Base-by-base conservation (phyloP, 768 basidiomycete species). In the Podaxis sp. region DNA sequence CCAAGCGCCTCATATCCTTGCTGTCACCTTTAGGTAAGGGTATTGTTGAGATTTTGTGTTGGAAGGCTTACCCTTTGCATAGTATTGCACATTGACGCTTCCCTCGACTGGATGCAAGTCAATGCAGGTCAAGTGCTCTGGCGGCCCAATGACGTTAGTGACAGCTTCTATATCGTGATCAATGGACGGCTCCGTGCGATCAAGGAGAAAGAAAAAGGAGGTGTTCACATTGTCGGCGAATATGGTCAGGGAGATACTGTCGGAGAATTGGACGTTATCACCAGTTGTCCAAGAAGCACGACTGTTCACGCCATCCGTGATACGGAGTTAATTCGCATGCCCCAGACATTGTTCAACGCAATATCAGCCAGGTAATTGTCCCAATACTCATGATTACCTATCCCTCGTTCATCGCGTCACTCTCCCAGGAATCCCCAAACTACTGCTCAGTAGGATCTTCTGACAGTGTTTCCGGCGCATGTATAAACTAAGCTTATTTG, bases 291-390 rank as follows among this genome's bases (percentile, higher is more conserved):
- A 2, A 85, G 97, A 61, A 84, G 90, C 59, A 96, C 88, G 53
- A 98, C 95, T 0, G 87, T 98, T 17, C 96, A 98, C 75, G 97
- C 97, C 6, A 98, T 99, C 66, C 93, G 97, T 68, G 97, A 99
- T 71, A 94, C 95, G 0, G 97, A 99, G 73, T 82, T 99, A 12
- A 96, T 96, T 29, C 81, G 96, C 29, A 97, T 99, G 91, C 97
- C 97, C 0, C 88, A 92, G 69, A 97, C 97, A 0, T 80, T 99
- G 9, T 99, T 98, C 80, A 98, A 98, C 73, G 97, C 97, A 0
- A 96, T 98, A 63, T 94, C 93, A 49, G 89, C 91, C 11, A 79
- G 91, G 90, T 90, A 63, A 65, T 83, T 33, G 56, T 46, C n/a
- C 33, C 47, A 29, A 17, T 46, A 7, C 33, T 15, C 9, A 22